These are phyloP conservation scores for Penicillium odoratum DNA, from an alignment of 495 filamentous ascomycete species.

Conservation along the genomic window DNA sequence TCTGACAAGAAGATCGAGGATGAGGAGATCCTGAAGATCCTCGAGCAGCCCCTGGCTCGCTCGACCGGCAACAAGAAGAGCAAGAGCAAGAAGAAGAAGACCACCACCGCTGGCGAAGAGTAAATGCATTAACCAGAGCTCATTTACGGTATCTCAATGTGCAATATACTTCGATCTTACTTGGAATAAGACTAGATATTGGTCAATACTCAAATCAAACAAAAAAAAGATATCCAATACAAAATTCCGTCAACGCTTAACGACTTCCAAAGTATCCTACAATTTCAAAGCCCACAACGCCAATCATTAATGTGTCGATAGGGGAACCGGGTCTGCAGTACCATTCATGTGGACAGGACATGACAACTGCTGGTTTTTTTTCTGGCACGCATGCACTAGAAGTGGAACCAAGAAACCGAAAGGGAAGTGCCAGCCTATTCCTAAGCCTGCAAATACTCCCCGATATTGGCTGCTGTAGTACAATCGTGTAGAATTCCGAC, in stretches of 20 bases:
- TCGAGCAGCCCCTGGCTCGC: conserved; percentile 79
- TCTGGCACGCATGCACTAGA: too few species aligned
- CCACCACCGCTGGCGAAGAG: conserved; percentile 66
- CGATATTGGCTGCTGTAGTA: too few species aligned
- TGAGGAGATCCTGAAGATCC: conserved; percentile 89
- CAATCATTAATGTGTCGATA: conserved; percentile 3
- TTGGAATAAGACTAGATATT: conserved; percentile 13
- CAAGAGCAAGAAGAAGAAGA: conserved; percentile 91
- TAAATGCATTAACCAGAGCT: conserved; percentile 33
- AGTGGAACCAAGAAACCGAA: too few species aligned
- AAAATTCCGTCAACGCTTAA: conserved; percentile 18
- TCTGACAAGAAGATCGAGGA: conserved; percentile 97
- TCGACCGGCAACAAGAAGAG: conserved; percentile 72
- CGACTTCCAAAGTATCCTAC: conserved; percentile 4
- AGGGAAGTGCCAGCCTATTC: too few species aligned
- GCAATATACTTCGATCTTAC: conserved; percentile 16
- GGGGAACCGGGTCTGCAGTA: not conserved
- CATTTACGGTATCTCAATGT: conserved; percentile 12
- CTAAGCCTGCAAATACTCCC: too few species aligned
- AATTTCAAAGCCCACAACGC: not conserved
- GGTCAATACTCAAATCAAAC: conserved; percentile 6
- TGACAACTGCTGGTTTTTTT: not conserved
- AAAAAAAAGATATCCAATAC: conserved; percentile 33
- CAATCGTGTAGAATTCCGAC: too few species aligned
- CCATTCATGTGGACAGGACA: not conserved